phyloP scores from a whole-genome alignment of 148 eudicot species.

The Amaranthus palmeri region DNA sequence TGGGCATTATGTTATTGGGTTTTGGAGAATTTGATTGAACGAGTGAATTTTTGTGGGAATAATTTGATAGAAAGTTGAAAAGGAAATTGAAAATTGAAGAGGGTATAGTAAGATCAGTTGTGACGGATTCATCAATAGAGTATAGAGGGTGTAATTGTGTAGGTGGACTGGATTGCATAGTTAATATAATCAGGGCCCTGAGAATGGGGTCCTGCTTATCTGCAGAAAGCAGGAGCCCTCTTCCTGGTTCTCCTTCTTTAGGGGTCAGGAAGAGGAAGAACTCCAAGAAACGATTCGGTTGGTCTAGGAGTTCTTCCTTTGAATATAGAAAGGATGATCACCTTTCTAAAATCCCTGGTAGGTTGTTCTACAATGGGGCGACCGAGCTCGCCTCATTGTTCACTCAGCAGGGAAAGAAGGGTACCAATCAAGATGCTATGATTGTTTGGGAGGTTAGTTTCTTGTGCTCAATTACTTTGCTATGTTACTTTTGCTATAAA shows the following conservation, averaged over 20 bases:
- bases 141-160: constrained; percentile 47
- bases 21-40: neutral
- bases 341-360: constrained; percentile 38
- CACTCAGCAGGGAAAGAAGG: constrained; percentile 90
- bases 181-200: constrained; percentile 87
- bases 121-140: constrained; percentile 57
- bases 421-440: constrained; percentile 99
- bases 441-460: constrained; percentile 91
- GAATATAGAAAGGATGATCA: constrained; percentile 24
- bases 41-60: neutral
- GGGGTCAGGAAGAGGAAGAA: constrained; percentile 53
- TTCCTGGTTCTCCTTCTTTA: constrained; percentile 53
- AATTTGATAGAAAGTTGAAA: too few species aligned
- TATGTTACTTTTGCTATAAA: neutral
- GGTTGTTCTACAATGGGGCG: constrained; percentile 64
- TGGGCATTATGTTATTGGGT: neutral
- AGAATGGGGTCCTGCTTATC: constrained; percentile 99
- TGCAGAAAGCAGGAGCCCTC: constrained; percentile 79
- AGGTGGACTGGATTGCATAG: constrained; percentile 89
- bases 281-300: constrained; percentile 46
- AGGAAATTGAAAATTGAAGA: neutral
- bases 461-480: neutral
- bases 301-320: constrained; percentile 57
- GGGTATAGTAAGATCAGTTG: constrained; percentile 23
- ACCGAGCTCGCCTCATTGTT: constrained; percentile 69